A percentile compares a stretch with the other conserved stretches of the same genome.
phyloP scores from a whole-genome alignment of 805 yeast species.

The Geotrichum ghanense region DNA sequence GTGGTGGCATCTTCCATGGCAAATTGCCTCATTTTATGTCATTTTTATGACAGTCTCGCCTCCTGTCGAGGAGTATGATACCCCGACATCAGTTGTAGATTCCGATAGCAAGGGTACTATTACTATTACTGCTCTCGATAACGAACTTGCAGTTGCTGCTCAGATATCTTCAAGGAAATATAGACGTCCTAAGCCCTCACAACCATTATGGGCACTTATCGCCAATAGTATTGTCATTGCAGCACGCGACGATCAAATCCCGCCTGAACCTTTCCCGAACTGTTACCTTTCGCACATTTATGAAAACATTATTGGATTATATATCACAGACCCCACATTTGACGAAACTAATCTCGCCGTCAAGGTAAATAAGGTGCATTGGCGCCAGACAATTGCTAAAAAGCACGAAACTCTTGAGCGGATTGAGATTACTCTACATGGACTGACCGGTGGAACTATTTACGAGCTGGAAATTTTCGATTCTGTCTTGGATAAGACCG shows the following conservation, averaged over 20 bases:
- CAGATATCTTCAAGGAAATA: not conserved
- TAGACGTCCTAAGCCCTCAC: conserved; percentile 7
- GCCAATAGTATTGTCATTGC: conserved; percentile 26
- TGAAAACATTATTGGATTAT: conserved; percentile 25
- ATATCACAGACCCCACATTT: conserved; percentile 16
- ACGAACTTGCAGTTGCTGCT: not conserved
- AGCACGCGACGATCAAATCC: conserved; percentile 19
- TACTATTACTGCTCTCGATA: not conserved
- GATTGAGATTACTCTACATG: conserved; percentile 32
- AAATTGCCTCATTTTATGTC: not conserved
- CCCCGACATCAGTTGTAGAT: not conserved
- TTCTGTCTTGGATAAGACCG: conserved; percentile 19
- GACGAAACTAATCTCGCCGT: conserved; percentile 27
- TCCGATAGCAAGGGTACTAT: not conserved
- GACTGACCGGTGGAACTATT: conserved; percentile 52
- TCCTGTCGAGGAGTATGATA: not conserved
- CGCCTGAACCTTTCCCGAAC: conserved; percentile 4
- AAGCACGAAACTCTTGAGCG: conserved; percentile 12
- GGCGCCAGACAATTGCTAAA: conserved; percentile 55
- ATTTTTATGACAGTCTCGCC: not conserved
- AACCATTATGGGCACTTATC: conserved; percentile 26
- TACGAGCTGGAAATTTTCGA: conserved; percentile 44
- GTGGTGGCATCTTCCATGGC: conserved; percentile 2
- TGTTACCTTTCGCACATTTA: conserved; percentile 12
- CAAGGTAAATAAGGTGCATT: conserved; percentile 51